phyloP scores from a whole-genome alignment of 805 yeast genomes.

The Nakazawaea populi region DNA sequence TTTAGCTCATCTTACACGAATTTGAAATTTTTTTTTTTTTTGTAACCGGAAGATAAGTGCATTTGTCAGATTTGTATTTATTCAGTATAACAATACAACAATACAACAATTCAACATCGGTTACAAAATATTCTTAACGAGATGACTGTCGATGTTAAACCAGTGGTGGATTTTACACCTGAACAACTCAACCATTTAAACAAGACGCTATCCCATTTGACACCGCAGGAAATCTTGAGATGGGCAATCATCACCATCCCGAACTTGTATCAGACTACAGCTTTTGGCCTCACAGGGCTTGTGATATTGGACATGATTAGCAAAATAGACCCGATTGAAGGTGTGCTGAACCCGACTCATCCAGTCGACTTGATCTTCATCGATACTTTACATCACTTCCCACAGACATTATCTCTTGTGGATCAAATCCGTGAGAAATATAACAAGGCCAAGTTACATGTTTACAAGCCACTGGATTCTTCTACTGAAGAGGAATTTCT shows the following conservation, averaged over 20 bases:
- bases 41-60: background rate
- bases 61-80: background rate
- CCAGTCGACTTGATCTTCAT: conserved; percentile 75
- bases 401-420: conserved; percentile 82
- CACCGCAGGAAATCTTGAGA: conserved; percentile 67
- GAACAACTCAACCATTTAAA: conserved; percentile 66
- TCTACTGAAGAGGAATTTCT: conserved; percentile 58
- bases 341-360: conserved; percentile 18
- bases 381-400: conserved; percentile 90
- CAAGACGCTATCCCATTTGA: conserved; percentile 41
- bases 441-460: conserved; percentile 46
- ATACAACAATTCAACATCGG: too few species aligned
- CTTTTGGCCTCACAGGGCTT: conserved; percentile 90
- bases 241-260: conserved; percentile 90
- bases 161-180: conserved; percentile 29
- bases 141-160: conserved; percentile 12
- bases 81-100: too few species aligned
- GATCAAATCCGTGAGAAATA: conserved; percentile 52
- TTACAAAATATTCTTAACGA: background rate
- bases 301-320: conserved; percentile 82
- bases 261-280: conserved; percentile 81
- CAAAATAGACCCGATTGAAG: conserved; percentile 30
- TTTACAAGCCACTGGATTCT: conserved; percentile 61
- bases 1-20: too few species aligned
- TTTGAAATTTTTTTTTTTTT: too few species aligned